These are phyloP conservation scores for Pseudonitzschia delicatissima DNA, from an alignment of 108 stramenopile species.

Conservation along the genomic window DNA sequence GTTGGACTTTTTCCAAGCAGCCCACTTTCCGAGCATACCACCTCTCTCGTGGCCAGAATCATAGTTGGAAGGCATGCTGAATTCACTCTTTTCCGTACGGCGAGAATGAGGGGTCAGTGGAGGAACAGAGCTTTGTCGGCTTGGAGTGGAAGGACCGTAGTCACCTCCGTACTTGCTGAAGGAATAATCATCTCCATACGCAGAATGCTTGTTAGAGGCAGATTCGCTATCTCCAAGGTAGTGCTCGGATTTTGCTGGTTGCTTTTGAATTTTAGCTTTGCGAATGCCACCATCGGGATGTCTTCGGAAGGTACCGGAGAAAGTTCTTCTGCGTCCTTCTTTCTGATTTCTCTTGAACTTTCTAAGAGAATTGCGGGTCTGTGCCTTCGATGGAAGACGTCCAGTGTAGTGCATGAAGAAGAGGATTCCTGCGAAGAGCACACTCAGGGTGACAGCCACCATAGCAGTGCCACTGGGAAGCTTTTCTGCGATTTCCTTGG, in stretches of 20 bases:
- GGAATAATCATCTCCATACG: conserved; percentile 11
- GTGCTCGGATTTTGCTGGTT: conserved; percentile 24
- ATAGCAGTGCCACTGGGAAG: conserved; percentile 6
- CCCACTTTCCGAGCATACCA: too few species aligned
- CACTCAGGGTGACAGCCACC: conserved; percentile 4
- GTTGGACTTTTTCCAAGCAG: not conserved
- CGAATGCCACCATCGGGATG: conserved; percentile 21
- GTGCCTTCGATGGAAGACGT: not conserved
- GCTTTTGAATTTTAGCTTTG: conserved; percentile 29
- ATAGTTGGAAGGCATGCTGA: conserved; percentile 30
- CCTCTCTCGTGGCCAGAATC: conserved; percentile 12
- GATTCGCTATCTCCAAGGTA: conserved; percentile 6
- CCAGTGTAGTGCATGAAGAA: conserved; percentile 19
- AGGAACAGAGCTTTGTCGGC: too few species aligned
- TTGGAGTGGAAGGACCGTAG: conserved; percentile 11
- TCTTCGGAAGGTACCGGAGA: conserved; percentile 25
- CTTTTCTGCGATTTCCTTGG: not conserved
- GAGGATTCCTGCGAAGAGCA: conserved; percentile 7
- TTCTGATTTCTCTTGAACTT: not conserved
- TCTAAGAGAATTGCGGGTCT: not conserved
- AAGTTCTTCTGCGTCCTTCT: conserved; percentile 17
- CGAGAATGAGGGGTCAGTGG: conserved; percentile 1
- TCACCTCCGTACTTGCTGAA: conserved; percentile 29
- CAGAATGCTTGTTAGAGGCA: not conserved
- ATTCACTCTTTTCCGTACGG: conserved; percentile 14